Conservation (phyloP, 139 green algal genomes). For the Picochlorum sp. region DNA sequence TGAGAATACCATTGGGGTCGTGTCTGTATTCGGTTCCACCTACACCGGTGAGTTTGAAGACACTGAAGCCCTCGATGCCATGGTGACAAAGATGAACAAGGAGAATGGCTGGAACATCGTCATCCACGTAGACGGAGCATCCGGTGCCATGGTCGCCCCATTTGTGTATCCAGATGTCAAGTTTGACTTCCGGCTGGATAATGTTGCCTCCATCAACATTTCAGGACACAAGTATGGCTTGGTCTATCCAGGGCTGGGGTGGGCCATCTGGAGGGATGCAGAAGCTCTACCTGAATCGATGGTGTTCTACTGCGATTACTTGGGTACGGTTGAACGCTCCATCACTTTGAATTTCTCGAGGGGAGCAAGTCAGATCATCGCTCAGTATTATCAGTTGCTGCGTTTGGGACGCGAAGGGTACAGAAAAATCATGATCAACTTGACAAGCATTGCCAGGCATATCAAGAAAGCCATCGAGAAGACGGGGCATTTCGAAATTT, state of each 20-base stretch:
- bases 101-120: conserved; percentile 38
- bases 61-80: conserved; percentile 35
- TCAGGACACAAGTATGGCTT: conserved; percentile 56
- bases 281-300: conserved; percentile 17
- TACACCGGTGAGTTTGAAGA: conserved; percentile 66
- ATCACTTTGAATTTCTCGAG: conserved; percentile 73
- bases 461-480: conserved; percentile 20
- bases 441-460: conserved; percentile 28
- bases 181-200: conserved; percentile 60
- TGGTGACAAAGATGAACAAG: conserved; percentile 32
- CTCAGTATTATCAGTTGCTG: conserved; percentile 54
- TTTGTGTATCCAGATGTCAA: conserved; percentile 56
- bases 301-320: conserved; percentile 23
- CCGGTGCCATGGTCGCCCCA: conserved; percentile 57
- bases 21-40: conserved; percentile 53
- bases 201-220: conserved; percentile 61
- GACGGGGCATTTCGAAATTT: conserved; percentile 35
- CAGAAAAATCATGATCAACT: conserved; percentile 48
- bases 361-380: conserved; percentile 42
- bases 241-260: conserved; percentile 60
- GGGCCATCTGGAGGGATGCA: conserved; percentile 47
- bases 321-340: conserved; percentile 44
- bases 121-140: conserved; percentile 66
- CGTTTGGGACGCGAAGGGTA: conserved; percentile 58
- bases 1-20: conserved; percentile 66